Evolutionary conservation across 140 eudicot genomes (phyloP).

Genomic region (Erigeron philadelphicus): DNA sequence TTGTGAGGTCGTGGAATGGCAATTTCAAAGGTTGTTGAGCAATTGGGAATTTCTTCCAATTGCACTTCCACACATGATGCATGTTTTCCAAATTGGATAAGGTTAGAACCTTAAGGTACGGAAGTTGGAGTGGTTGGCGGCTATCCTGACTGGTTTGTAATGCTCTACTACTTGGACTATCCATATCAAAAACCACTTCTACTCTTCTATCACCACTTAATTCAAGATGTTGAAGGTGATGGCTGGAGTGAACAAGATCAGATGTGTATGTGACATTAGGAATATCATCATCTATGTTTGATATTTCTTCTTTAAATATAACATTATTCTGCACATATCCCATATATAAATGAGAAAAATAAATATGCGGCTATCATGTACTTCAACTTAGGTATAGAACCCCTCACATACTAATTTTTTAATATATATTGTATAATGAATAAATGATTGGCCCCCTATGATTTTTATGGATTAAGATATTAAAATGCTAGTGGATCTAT

Average conservation of each 20-base stretch:
- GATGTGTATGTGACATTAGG: not conserved
- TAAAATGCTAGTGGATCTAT: no score
- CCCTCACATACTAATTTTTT: no score
- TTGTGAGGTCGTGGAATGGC: constrained; percentile 12
- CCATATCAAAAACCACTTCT: constrained; percentile 7
- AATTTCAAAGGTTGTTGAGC: constrained; percentile 7
- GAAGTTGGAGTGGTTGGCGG: constrained; percentile 6
- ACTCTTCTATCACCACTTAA: not conserved
- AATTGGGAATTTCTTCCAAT: constrained; percentile 12
- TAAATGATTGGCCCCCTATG: no score
- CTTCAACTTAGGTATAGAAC: no score
- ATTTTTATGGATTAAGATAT: no score
- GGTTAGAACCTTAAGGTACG: not conserved
- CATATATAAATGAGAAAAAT: no score
- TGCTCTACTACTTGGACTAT: not conserved
- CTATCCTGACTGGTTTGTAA: not conserved
- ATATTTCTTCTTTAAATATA: not conserved
- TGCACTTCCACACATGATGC: constrained; percentile 28
- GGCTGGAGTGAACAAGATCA: not conserved
- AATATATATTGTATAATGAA: no score
- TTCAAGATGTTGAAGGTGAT: not conserved
- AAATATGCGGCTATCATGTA: no score
- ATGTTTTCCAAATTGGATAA: not conserved
- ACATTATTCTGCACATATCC: not conserved
- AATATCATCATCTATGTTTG: not conserved